Conservation (phyloP, 768 basidiomycete species). For the Kwoniella bestiolae region DNA sequence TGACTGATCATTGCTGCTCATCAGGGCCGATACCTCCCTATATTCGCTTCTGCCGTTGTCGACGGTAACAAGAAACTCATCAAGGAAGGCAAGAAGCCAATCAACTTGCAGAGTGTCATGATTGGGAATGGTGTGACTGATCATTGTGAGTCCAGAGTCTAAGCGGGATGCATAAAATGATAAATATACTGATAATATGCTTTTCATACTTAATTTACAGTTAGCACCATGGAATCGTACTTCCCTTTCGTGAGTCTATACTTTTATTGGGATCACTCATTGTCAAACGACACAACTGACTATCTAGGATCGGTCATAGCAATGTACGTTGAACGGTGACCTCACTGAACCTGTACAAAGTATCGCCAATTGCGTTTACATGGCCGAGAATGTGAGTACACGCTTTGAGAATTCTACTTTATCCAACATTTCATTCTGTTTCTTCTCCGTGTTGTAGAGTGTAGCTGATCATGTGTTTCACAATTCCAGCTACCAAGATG, state of each 20-base stretch:
- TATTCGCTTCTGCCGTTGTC: slow-evolving; percentile 74
- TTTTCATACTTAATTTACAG: neutral
- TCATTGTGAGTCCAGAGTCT: slow-evolving; percentile 44
- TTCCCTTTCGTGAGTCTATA: slow-evolving; percentile 43
- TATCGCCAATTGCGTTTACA: slow-evolving; percentile 48
- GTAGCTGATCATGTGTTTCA: no score
- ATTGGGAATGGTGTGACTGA: slow-evolving; percentile 65
- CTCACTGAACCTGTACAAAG: slow-evolving; percentile 41
- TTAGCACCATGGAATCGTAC: slow-evolving; percentile 44
- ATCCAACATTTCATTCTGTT: neutral
- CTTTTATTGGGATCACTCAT: no score
- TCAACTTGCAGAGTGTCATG: slow-evolving; percentile 74
- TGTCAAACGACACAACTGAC: no score
- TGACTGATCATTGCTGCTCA: slow-evolving; percentile 2
- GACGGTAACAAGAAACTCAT: slow-evolving; percentile 69
- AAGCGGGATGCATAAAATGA: no score
- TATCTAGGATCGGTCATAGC: slow-evolving; percentile 31
- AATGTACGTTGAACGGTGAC: slow-evolving; percentile 48
- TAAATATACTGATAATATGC: slow-evolving; percentile 8
- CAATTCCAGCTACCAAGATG: slow-evolving; percentile 68
- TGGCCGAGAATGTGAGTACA: slow-evolving; percentile 52
- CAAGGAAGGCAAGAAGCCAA: slow-evolving; percentile 62
- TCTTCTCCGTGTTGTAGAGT: neutral
- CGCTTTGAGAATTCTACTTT: neutral
- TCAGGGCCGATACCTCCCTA: slow-evolving; percentile 56